Percentiles rank a stretch among this genome's conserved stretches.
Evolutionary conservation across 2,329 filamentous ascomycete species (phyloP).

Genomic region (Coleophoma cylindrospora): DNA sequence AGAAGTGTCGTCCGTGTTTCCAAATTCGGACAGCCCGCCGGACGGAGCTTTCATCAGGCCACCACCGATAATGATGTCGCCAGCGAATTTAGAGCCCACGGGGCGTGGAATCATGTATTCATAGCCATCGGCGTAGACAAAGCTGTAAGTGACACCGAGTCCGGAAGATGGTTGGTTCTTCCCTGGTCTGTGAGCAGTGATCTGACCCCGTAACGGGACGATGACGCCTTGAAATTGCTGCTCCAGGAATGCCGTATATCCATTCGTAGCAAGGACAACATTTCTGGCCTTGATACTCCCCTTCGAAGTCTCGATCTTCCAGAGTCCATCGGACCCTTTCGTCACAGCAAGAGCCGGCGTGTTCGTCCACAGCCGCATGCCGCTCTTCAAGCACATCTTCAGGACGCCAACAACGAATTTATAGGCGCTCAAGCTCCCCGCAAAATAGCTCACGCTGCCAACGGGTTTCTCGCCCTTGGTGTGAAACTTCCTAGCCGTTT

Average conservation of each 20-base stretch:
- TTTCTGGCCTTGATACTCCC: constrained; percentile 35
- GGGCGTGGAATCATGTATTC: constrained; percentile 63
- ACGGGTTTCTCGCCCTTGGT: constrained; percentile 19
- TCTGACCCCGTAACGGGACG: constrained; percentile 44
- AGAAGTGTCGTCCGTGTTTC: constrained; percentile 36
- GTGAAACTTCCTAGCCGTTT: constrained; percentile 35
- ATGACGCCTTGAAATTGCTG: constrained; percentile 35
- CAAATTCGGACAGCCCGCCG: constrained; percentile 28
- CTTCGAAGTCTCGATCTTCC: constrained; percentile 35
- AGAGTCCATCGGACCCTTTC: constrained; percentile 19
- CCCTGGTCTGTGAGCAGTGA: constrained; percentile 36
- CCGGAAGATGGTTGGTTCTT: constrained; percentile 17
- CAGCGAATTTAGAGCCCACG: constrained; percentile 31
- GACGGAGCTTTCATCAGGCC: constrained; percentile 10
- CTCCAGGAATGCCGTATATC: constrained; percentile 41
- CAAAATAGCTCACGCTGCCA: constrained; percentile 24
- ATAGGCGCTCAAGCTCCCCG: constrained; percentile 33
- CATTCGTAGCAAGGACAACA: constrained; percentile 49
- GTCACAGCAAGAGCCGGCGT: constrained; percentile 16
- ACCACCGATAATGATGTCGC: constrained; percentile 28
- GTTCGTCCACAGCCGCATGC: constrained; percentile 20
- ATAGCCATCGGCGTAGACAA: constrained; percentile 55
- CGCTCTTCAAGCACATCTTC: constrained; percentile 16
- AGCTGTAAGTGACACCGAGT: constrained; percentile 32
- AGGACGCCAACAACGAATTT: constrained; percentile 19